Evolutionary conservation across 2,329 filamentous ascomycete genomes (phyloP).

Genomic region (Colletotrichum sp.): DNA sequence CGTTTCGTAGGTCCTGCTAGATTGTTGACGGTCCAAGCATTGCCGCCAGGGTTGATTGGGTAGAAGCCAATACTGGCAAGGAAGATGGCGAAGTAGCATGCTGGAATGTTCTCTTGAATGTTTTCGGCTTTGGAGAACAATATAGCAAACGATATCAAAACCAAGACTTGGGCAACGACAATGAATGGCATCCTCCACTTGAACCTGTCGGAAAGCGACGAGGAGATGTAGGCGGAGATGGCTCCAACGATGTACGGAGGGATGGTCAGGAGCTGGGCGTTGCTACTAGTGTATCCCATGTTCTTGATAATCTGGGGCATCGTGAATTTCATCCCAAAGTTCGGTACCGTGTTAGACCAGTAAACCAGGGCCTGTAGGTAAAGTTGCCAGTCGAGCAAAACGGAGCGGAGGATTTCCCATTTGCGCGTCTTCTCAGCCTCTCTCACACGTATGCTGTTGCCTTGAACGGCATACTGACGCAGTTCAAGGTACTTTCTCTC

Average conservation of each 20-base stretch:
- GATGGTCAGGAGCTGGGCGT: conserved; percentile 30
- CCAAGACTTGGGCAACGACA: conserved; percentile 8
- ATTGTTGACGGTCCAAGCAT: conserved; percentile 26
- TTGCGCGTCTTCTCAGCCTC: conserved; percentile 12
- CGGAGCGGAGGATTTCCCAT: conserved; percentile 31
- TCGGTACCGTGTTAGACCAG: conserved; percentile 28
- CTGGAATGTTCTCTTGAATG: background rate
- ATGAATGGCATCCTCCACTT: conserved; percentile 59
- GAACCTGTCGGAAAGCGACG: conserved; percentile 71
- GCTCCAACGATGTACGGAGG: conserved; percentile 27
- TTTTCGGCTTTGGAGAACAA: conserved; percentile 3
- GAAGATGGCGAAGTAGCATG: conserved; percentile 15
- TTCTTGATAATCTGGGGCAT: conserved; percentile 38
- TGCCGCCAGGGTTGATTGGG: conserved; percentile 17
- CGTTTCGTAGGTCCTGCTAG: conserved; percentile 25
- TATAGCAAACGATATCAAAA: conserved; percentile 8
- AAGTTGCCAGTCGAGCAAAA: conserved; percentile 33
- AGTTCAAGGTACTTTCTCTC: conserved; percentile 32
- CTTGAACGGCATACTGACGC: conserved; percentile 31
- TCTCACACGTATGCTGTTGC: conserved; percentile 21
- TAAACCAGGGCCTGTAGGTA: conserved; percentile 38
- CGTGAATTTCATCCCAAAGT: conserved; percentile 39
- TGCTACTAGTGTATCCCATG: conserved; percentile 36
- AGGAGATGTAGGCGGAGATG: conserved; percentile 62
- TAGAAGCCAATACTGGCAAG: conserved; percentile 19